phyloP scores from a whole-genome alignment of 208 protist species.

The Tetramitus jugosus region DNA sequence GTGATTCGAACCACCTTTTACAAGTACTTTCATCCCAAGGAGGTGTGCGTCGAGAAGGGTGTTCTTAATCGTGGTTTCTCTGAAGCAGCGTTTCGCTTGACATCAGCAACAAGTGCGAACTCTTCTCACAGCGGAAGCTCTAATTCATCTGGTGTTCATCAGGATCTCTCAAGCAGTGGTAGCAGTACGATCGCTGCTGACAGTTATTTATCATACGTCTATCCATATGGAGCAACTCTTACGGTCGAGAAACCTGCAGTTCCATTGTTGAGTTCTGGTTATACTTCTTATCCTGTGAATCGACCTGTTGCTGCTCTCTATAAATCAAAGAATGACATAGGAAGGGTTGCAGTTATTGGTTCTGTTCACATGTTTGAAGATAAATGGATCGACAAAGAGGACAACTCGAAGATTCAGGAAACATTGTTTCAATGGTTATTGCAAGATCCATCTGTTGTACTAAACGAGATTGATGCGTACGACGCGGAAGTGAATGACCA shows the following conservation, averaged over 20 bases:
- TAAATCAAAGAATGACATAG: slow-evolving; percentile 56
- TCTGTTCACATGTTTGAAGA: slow-evolving; percentile 78
- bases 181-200: slow-evolving; percentile 44
- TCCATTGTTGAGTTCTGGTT: slow-evolving; percentile 80
- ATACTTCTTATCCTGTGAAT: slow-evolving; percentile 87
- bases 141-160: no score
- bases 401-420: slow-evolving; percentile 72
- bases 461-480: slow-evolving; percentile 86
- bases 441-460: slow-evolving; percentile 50
- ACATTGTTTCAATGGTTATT: slow-evolving; percentile 74
- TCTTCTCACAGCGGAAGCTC: background rate
- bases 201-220: slow-evolving; percentile 74
- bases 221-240: slow-evolving; percentile 85
- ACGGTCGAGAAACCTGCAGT: slow-evolving; percentile 81
- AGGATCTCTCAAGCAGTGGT: background rate
- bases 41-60: slow-evolving; percentile 78
- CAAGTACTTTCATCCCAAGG: slow-evolving; percentile 91
- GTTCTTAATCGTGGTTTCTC: slow-evolving; percentile 87
- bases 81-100: slow-evolving; percentile 68
- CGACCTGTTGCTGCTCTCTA: slow-evolving; percentile 71
- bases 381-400: slow-evolving; percentile 79
- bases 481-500: slow-evolving; percentile 87
- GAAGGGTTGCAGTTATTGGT: slow-evolving; percentile 75
- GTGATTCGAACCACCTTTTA: slow-evolving; percentile 85
- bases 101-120: background rate